Percentiles rank a stretch among this genome's conserved stretches.
phyloP scores from a whole-genome alignment of 1,139 yeast species.

The Yamadazyma dendronema region DNA sequence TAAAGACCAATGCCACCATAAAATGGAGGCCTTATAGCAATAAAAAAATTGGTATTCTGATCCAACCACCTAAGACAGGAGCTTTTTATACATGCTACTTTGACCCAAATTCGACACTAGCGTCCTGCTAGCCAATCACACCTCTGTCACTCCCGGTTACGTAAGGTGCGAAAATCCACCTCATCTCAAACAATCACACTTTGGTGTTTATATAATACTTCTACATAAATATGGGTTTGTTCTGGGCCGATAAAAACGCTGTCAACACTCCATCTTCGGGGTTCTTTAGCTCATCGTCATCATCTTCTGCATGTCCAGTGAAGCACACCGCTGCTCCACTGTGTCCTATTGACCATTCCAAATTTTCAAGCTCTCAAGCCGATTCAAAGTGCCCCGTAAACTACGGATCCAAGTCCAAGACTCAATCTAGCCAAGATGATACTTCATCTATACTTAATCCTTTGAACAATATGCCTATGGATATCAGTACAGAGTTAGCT shows the following conservation, averaged over 20 bases:
- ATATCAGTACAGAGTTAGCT: conserved; percentile 61
- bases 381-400: conserved; percentile 9
- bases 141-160: too few species aligned
- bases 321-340: conserved; percentile 5
- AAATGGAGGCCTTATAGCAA: too few species aligned
- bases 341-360: conserved; percentile 22
- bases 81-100: too few species aligned
- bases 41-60: too few species aligned
- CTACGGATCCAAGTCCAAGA: conserved; percentile 8
- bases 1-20: too few species aligned
- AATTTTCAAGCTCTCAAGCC: background rate
- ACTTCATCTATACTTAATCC: conserved; percentile 55
- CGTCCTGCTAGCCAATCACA: background rate
- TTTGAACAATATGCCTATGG: conserved; percentile 83
- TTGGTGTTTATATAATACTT: too few species aligned
- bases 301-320: conserved; percentile 3
- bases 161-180: background rate
- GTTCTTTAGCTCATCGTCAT: conserved; percentile 13
- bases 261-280: conserved; percentile 2
- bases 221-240: conserved; percentile 86
- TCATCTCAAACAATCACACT: too few species aligned
- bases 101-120: too few species aligned
- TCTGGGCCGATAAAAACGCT: conserved; percentile 57
- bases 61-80: too few species aligned
- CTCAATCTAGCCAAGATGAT: conserved; percentile 20